These are phyloP conservation scores for Nelumbo lutea DNA, from an alignment of 164 flowering plant species.

Conservation along the genomic window DNA sequence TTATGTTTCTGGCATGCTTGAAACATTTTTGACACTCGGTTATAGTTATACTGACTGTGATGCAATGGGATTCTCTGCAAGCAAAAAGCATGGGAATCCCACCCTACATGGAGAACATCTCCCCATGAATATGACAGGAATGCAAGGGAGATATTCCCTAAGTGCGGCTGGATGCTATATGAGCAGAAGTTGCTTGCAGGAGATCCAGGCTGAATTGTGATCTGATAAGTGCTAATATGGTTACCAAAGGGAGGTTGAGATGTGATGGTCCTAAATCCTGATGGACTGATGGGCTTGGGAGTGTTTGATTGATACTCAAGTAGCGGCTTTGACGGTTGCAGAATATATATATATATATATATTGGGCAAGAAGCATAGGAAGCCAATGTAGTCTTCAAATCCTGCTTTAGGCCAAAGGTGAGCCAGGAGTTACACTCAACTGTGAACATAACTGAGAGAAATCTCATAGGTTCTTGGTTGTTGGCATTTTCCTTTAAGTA, in stretches of 20 bases:
- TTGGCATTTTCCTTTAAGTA: not conserved
- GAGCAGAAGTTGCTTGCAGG: too few relatives aligned
- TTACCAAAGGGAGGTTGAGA: constrained; percentile 78
- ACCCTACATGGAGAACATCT: too few relatives aligned
- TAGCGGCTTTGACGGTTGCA: constrained; percentile 32
- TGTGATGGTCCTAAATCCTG: constrained; percentile 51
- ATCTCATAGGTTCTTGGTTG: too few relatives aligned
- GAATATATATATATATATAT: too few relatives aligned
- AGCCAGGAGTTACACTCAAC: not conserved
- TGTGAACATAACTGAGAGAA: too few relatives aligned
- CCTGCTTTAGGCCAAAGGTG: constrained; percentile 29
- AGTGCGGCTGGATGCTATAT: too few relatives aligned
- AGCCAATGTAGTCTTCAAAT: constrained; percentile 68
- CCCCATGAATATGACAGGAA: too few relatives aligned
- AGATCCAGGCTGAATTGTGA: constrained; percentile 6
- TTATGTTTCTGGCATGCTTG: constrained; percentile 56
- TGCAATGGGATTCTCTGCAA: too few relatives aligned
- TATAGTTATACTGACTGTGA: constrained; percentile 6
- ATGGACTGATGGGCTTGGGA: constrained; percentile 18
- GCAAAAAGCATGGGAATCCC: too few relatives aligned
- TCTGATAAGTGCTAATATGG: constrained; percentile 54
- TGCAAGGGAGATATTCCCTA: too few relatives aligned
- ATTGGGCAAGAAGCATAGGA: constrained; percentile 78
- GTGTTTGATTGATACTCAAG: constrained; percentile 50
- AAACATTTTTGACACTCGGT: constrained; percentile 55